A percentile compares a stretch with the other conserved stretches of the same genome.
These are phyloP conservation scores for Kwoniella dendrophila DNA, from an alignment of 768 basidiomycete genomes.

Conservation along the genomic window DNA sequence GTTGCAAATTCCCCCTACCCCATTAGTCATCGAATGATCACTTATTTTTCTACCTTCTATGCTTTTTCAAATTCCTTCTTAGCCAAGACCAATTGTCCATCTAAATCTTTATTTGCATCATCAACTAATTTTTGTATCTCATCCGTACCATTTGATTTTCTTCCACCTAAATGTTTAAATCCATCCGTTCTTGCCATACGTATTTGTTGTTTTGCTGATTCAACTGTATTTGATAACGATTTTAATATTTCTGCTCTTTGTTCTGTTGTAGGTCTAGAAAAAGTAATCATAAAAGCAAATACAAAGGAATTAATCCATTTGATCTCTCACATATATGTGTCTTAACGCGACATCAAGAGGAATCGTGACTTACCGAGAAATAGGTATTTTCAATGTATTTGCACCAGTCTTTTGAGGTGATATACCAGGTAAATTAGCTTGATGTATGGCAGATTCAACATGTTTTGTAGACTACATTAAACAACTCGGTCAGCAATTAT, in stretches of 20 bases:
- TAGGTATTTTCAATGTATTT: constrained; percentile 50
- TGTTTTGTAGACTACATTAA: constrained; percentile 36
- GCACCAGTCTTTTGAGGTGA: constrained; percentile 49
- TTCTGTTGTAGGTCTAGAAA: constrained; percentile 41
- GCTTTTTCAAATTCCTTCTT: constrained; percentile 56
- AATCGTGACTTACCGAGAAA: constrained; percentile 41
- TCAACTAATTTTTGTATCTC: constrained; percentile 54
- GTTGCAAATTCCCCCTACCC: too few species aligned
- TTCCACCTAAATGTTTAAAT: constrained; percentile 47
- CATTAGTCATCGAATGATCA: too few species aligned
- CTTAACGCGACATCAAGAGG: too few species aligned
- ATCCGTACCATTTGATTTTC: constrained; percentile 36
- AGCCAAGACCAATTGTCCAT: constrained; percentile 43
- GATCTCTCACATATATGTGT: too few species aligned
- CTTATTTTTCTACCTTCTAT: constrained; percentile 6
- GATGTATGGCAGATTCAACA: constrained; percentile 54
- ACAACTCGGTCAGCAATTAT: neutral
- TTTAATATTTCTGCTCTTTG: constrained; percentile 45
- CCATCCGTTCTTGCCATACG: constrained; percentile 51
- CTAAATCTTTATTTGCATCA: constrained; percentile 43
- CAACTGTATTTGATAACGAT: constrained; percentile 34
- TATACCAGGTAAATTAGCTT: constrained; percentile 55
- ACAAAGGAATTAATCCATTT: too few species aligned
- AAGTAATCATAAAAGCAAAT: too few species aligned
- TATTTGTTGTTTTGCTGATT: constrained; percentile 53